phyloP scores from a whole-genome alignment of 2,329 filamentous ascomycete genomes.

The Pseudogymnoascus pannorum region DNA sequence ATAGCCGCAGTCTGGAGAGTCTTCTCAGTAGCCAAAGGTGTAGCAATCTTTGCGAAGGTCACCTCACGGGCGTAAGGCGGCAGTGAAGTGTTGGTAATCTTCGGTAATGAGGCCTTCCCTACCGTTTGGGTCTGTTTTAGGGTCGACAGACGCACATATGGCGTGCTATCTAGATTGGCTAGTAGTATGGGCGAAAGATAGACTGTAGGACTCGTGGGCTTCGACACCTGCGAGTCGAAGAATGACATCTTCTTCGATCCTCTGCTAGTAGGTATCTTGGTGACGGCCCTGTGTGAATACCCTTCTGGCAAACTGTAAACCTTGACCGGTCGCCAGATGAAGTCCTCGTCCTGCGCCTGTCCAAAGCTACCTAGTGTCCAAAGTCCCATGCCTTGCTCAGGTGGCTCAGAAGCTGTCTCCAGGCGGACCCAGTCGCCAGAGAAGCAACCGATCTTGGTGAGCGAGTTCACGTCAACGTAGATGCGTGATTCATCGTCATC shows the following conservation, averaged over 20 bases:
- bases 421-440: conserved; percentile 94
- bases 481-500: conserved; percentile 87
- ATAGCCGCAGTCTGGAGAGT: conserved; percentile 80
- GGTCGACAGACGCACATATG: conserved; percentile 71
- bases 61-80: conserved; percentile 65
- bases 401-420: conserved; percentile 69
- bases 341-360: conserved; percentile 52
- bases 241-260: conserved; percentile 50
- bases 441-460: conserved; percentile 90
- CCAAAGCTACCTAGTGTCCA: conserved; percentile 63
- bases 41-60: conserved; percentile 80
- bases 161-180: conserved; percentile 72
- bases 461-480: conserved; percentile 79
- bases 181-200: conserved; percentile 83
- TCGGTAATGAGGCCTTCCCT: conserved; percentile 46
- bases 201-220: conserved; percentile 49
- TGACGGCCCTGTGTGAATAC: conserved; percentile 53
- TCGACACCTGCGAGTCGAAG: conserved; percentile 61
- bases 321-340: conserved; percentile 73
- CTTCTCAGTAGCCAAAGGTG: conserved; percentile 79
- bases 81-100: conserved; percentile 46
- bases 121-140: conserved; percentile 45
- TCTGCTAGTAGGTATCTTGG: conserved; percentile 51
- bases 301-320: conserved; percentile 84
- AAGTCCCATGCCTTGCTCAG: conserved; percentile 50